phyloP scores from a whole-genome alignment of 805 yeast genomes.

The Priceomyces castillae region DNA sequence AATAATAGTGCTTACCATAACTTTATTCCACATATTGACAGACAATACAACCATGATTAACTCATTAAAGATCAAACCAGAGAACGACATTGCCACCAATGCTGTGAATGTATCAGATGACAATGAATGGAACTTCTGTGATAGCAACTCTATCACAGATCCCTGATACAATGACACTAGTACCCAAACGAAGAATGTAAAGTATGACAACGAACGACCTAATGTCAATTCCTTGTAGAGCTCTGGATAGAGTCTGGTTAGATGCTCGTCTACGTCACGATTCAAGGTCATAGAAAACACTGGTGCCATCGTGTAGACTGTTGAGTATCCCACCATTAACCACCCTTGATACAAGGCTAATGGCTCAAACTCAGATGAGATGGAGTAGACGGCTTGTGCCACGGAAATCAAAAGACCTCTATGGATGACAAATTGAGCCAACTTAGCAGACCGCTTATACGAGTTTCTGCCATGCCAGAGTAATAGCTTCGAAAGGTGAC shows the following conservation, averaged over 20 bases:
- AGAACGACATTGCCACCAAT: conserved; percentile 85
- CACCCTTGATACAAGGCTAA: conserved; percentile 93
- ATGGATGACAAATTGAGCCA: conserved; percentile 94
- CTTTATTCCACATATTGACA: conserved; percentile 84
- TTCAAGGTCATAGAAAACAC: conserved; percentile 91
- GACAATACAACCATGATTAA: conserved; percentile 90
- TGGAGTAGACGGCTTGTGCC: conserved; percentile 90
- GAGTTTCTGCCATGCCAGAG: conserved; percentile 99
- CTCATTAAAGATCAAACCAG: conserved; percentile 80
- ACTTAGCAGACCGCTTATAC: conserved; percentile 90
- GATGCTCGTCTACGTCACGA: conserved; percentile 83
- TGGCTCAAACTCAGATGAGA: conserved; percentile 87
- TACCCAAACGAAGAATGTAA: conserved; percentile 90
- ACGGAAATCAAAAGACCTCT: conserved; percentile 92
- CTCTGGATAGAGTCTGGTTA: conserved; percentile 91
- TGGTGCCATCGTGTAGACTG: conserved; percentile 97
- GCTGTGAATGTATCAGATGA: conserved; percentile 50
- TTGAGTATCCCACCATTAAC: conserved; percentile 98
- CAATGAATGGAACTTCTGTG: conserved; percentile 75
- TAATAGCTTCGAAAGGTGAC: conserved; percentile 78
- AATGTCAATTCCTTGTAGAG: conserved; percentile 86
- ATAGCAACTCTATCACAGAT: conserved; percentile 70
- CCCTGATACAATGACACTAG: conserved; percentile 91
- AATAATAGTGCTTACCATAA: conserved; percentile 71
- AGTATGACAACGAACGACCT: conserved; percentile 82